A percentile compares a stretch with the other conserved stretches of the same genome.
Evolutionary conservation across 2,329 filamentous ascomycete genomes (phyloP).

Genomic region (Scleromitrula shiraiana): DNA sequence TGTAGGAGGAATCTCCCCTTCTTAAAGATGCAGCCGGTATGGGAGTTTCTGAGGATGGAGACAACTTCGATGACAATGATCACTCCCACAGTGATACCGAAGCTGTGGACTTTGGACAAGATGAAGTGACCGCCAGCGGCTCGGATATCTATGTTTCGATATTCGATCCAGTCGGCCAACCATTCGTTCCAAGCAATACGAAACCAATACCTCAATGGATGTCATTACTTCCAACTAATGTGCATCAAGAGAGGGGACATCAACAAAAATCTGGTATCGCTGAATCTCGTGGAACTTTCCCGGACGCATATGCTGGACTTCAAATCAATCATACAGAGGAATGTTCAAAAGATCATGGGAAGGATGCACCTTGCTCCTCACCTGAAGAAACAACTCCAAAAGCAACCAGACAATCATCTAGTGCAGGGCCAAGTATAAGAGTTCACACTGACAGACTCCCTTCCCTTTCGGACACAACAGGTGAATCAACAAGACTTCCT

Average conservation of each 20-base stretch:
- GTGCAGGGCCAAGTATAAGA: neutral
- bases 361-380: neutral
- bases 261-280: neutral
- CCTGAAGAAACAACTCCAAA: neutral
- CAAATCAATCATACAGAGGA: constrained; percentile 6
- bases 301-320: constrained; percentile 3
- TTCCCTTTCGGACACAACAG: neutral
- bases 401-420: neutral
- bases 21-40: constrained; percentile 18
- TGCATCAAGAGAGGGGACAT: constrained; percentile 13
- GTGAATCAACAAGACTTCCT: neutral
- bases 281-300: neutral
- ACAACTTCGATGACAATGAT: constrained; percentile 9
- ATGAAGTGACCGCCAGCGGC: neutral
- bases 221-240: constrained; percentile 24
- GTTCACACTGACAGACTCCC: neutral
- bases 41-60: constrained; percentile 16
- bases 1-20: constrained; percentile 10
- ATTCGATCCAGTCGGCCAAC: constrained; percentile 39
- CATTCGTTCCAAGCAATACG: constrained; percentile 40
- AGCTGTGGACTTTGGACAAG: neutral
- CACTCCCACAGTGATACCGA: constrained; percentile 13
- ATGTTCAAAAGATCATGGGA: neutral
- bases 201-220: constrained; percentile 43
- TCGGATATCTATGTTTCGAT: constrained; percentile 42